These are phyloP conservation scores for Seminavis robusta DNA, from an alignment of 108 stramenopile species.

Conservation along the genomic window DNA sequence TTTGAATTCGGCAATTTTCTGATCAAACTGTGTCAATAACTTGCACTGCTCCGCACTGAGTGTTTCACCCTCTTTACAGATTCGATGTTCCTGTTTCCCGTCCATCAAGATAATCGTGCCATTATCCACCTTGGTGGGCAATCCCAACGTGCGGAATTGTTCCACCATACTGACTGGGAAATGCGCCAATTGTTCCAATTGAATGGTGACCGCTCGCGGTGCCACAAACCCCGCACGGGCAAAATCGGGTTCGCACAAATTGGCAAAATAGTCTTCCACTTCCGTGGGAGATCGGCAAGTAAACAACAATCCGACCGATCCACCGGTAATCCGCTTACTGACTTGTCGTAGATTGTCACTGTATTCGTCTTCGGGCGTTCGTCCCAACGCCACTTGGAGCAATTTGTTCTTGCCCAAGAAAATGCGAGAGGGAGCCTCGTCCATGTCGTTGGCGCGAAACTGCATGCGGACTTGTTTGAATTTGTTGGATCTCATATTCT, in stretches of 20 bases:
- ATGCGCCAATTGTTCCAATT: constrained; percentile 60
- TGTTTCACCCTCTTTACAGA: constrained; percentile 87
- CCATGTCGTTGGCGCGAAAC: constrained; percentile 54
- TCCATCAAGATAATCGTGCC: constrained; percentile 81
- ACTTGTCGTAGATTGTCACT: constrained; percentile 88
- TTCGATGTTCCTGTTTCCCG: constrained; percentile 58
- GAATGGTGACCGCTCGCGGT: constrained; percentile 64
- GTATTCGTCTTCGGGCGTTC: constrained; percentile 91
- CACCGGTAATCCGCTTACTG: constrained; percentile 72
- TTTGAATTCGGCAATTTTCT: constrained; percentile 73
- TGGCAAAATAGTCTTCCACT: constrained; percentile 85
- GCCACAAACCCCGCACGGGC: constrained; percentile 83
- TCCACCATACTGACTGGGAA: constrained; percentile 92
- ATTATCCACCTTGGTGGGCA: constrained; percentile 91
- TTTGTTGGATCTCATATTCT: constrained; percentile 93
- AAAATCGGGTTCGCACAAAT: constrained; percentile 83
- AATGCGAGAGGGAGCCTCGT: constrained; percentile 59
- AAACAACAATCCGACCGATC: constrained; percentile 81
- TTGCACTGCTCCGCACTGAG: constrained; percentile 89
- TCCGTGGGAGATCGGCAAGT: constrained; percentile 65
- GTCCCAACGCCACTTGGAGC: constrained; percentile 88
- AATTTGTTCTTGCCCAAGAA: constrained; percentile 97
- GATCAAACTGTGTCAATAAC: constrained; percentile 84
- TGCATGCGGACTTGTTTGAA: constrained; percentile 91
- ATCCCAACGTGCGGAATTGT: constrained; percentile 91